These are phyloP conservation scores for Blepharisma japonicum DNA, from an alignment of 73 alveolate species.

Conservation along the genomic window DNA sequence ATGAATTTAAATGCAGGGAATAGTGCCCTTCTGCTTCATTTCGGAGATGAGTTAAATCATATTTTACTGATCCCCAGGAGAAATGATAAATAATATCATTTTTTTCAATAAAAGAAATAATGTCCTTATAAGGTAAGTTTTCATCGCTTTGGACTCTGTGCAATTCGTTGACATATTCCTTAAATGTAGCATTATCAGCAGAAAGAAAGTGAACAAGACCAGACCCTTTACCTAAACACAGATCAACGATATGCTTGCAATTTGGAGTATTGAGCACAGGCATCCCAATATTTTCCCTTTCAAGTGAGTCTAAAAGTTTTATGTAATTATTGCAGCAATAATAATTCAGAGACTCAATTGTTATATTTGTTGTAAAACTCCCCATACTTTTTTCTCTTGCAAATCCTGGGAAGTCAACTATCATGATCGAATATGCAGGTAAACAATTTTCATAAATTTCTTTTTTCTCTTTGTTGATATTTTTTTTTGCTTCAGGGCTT, in stretches of 20 bases:
- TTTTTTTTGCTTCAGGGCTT: background rate
- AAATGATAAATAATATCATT: background rate
- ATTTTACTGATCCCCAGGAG: background rate
- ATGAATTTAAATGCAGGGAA: background rate
- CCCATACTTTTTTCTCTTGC: constrained; percentile 12
- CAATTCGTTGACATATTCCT: background rate
- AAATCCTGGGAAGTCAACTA: constrained; percentile 26
- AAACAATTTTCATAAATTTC: background rate
- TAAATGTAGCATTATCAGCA: background rate
- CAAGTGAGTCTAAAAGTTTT: background rate
- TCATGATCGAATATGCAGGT: background rate
- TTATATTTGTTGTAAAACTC: background rate
- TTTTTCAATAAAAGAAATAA: background rate
- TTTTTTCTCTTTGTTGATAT: background rate
- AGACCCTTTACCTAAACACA: background rate
- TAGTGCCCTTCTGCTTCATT: background rate
- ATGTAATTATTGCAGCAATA: constrained; percentile 3
- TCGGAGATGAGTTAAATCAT: background rate
- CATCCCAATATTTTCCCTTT: constrained; percentile 6
- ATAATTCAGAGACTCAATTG: constrained; percentile 20
- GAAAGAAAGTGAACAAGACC: background rate
- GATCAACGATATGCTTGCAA: background rate
- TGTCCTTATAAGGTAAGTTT: background rate
- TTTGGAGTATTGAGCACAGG: background rate
- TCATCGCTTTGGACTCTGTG: no score